Evolutionary conservation across 2,329 filamentous ascomycete genomes (phyloP).

Genomic region (Anthostomella pinea): DNA sequence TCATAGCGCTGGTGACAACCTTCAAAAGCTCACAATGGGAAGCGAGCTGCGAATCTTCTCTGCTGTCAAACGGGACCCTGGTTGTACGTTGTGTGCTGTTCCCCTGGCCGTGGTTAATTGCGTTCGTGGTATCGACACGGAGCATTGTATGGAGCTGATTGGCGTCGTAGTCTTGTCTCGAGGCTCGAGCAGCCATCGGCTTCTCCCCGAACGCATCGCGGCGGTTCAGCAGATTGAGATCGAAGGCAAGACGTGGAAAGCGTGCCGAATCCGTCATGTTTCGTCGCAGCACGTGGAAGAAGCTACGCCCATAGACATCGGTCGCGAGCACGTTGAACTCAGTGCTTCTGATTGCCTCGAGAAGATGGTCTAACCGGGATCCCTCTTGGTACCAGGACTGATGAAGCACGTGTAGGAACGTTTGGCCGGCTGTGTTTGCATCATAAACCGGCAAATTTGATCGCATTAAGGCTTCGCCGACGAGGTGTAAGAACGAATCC

Average conservation of each 20-base stretch:
- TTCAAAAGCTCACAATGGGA: slow-evolving; percentile 36
- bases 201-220: slow-evolving; percentile 48
- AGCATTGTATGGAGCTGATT: slow-evolving; percentile 5
- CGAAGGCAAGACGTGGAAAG: slow-evolving; percentile 26
- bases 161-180: slow-evolving; percentile 2
- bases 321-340: slow-evolving; percentile 25
- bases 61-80: slow-evolving; percentile 19
- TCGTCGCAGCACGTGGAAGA: slow-evolving; percentile 33
- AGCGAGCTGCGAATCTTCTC: slow-evolving; percentile 20
- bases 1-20: slow-evolving; percentile 33
- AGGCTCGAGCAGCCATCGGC: slow-evolving; percentile 19
- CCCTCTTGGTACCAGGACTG: slow-evolving; percentile 27
- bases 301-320: slow-evolving; percentile 32
- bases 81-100: slow-evolving; percentile 11
- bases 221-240: slow-evolving; percentile 31
- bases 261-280: slow-evolving; percentile 13
- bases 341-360: slow-evolving; percentile 17
- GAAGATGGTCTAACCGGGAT: slow-evolving; percentile 19
- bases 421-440: slow-evolving; percentile 28
- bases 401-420: slow-evolving; percentile 33
- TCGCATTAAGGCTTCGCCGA: slow-evolving; percentile 14
- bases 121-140: slow-evolving; percentile 10
- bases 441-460: slow-evolving; percentile 28
- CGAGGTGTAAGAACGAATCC: slow-evolving; percentile 18
- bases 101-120: slow-evolving; percentile 6